Base-by-base conservation (phyloP, 805 yeast genomes). In the Wickerhamiella occidentalis region DNA sequence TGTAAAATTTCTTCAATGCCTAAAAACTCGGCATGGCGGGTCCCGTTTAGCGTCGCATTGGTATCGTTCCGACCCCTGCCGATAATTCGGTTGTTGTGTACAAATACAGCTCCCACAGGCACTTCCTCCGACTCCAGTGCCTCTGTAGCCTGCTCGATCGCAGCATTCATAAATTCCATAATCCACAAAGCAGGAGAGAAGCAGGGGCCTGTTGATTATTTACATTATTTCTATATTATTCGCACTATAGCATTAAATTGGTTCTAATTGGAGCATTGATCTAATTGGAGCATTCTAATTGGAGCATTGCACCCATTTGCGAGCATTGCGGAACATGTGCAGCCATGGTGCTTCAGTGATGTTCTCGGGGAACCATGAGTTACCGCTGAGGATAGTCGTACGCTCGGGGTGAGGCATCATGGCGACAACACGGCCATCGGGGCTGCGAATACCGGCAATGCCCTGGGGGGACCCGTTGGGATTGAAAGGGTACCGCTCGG, bases 401-500 rank as follows among this genome's bases (percentile, higher is more conserved):
- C 98, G 85, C 69, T 92, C 98, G 21, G 98, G 98, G 66, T 92
- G 98, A 43, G 98, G 98, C 98, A 92, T 92, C 87, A 92, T 78
- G 3, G 96, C 96, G 59, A 92, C 72, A 2, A 92, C 96, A 66
- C 98, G 80, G 55, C 97, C 97, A 62, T 85, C 86, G 48, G 86
- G 85, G 48, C 88, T 79, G 55, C 82, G 74, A 50, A 92, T 78
- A 73, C 96, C 98, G 35, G 96, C 83, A 59, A 92, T 85, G 68
- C 95, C 96, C 49, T 76, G 77, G 40, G 92, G 85, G 12, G 96
- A 85, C 40, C 98, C 98, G 68, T 92, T 92, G 50, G 98, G 97
- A 73, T 92, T 92, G 72, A 72, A 83, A 54, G 98, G 98, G 64
- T 82, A 92, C 61, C 72, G 75, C 64, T 79, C 84, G 35, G 98